These are phyloP conservation scores for Thalassiosira ordinaria DNA, from an alignment of 352 stramenopile species.

Conservation along the genomic window DNA sequence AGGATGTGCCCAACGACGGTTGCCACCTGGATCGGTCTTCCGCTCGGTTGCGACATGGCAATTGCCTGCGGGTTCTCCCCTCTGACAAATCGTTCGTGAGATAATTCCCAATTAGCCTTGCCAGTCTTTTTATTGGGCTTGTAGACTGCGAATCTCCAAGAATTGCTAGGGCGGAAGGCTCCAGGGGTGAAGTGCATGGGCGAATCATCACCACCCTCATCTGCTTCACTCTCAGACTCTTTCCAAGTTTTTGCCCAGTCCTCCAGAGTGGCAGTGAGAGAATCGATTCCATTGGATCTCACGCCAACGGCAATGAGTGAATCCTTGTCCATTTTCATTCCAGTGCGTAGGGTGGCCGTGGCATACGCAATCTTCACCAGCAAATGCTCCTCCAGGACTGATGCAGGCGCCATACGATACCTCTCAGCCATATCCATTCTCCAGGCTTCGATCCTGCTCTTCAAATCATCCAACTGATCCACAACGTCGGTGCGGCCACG, in stretches of 20 bases:
- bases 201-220: conserved; percentile 17
- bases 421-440: conserved; percentile 58
- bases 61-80: conserved; percentile 76
- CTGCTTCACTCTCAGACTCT: conserved; percentile 5
- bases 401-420: conserved; percentile 68
- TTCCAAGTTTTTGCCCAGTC: conserved; percentile 53
- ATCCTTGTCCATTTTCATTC: conserved; percentile 43
- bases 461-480: conserved; percentile 69
- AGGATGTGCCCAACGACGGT: conserved; percentile 78
- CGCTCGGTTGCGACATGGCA: conserved; percentile 71
- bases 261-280: conserved; percentile 49
- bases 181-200: conserved; percentile 42
- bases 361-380: conserved; percentile 70
- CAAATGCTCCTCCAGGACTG: conserved; percentile 75
- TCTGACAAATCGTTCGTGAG: conserved; percentile 67
- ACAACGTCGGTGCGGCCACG: conserved; percentile 54
- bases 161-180: conserved; percentile 36
- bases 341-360: conserved; percentile 52
- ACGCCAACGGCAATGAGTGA: conserved; percentile 68
- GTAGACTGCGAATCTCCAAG: conserved; percentile 71
- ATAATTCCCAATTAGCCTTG: conserved; percentile 72
- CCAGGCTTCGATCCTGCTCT: conserved; percentile 70
- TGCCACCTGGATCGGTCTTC: conserved; percentile 68
- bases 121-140: conserved; percentile 82
- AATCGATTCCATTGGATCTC: conserved; percentile 61